Evolutionary conservation across 2,329 filamentous ascomycete species (phyloP).

Genomic region (Alternaria postmessia): DNA sequence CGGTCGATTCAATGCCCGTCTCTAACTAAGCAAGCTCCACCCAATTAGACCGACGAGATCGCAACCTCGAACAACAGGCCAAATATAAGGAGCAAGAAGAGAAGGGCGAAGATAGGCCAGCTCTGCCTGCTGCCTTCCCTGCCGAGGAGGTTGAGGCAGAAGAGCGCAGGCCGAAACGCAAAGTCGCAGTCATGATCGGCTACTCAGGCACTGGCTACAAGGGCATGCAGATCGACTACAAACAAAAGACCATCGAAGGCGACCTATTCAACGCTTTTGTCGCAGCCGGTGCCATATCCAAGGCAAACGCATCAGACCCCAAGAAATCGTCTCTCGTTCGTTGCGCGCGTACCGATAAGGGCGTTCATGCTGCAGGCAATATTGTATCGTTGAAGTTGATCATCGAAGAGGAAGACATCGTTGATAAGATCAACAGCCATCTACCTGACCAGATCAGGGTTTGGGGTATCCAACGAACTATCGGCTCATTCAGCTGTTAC

Average conservation of each 20-base stretch:
- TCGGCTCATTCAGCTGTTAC: constrained; percentile 92
- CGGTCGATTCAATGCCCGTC: constrained; percentile 18
- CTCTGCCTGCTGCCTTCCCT: constrained; percentile 67
- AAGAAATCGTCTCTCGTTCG: constrained; percentile 95
- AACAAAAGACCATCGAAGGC: constrained; percentile 93
- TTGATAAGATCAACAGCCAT: constrained; percentile 88
- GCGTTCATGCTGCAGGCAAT: constrained; percentile 94
- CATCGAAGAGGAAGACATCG: constrained; percentile 85
- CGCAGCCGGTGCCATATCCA: constrained; percentile 89
- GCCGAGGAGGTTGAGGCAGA: constrained; percentile 89
- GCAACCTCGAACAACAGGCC: constrained; percentile 53
- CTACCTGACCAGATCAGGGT: constrained; percentile 89
- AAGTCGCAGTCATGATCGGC: constrained; percentile 93
- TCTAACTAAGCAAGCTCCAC: constrained; percentile 56
- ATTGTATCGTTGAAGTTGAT: constrained; percentile 96
- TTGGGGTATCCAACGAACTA: constrained; percentile 91
- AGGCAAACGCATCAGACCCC: constrained; percentile 94
- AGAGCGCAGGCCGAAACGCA: constrained; percentile 88
- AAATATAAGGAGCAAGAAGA: constrained; percentile 50
- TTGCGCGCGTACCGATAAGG: constrained; percentile 96
- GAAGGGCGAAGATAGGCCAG: constrained; percentile 50
- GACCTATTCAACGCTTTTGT: constrained; percentile 94
- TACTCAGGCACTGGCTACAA: constrained; percentile 97
- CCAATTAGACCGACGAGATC: constrained; percentile 58
- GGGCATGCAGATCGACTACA: constrained; percentile 84